Evolutionary conservation across 2,329 filamentous ascomycete genomes (phyloP).

Genomic region (Paraphaeosphaeria minitans): DNA sequence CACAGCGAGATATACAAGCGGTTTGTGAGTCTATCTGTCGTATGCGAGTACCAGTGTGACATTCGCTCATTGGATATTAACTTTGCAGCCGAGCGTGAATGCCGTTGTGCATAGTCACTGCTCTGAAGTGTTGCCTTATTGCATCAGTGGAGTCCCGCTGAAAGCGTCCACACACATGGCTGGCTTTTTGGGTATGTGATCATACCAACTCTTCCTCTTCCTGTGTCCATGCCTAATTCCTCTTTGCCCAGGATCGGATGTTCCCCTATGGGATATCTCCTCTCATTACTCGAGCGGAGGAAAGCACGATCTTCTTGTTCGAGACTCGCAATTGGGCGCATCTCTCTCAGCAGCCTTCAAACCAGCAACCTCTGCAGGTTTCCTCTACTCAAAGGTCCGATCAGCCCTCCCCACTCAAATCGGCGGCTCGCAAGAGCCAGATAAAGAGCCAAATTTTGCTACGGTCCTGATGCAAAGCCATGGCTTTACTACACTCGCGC

Average conservation of each 20-base stretch:
- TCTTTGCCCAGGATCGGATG: constrained; percentile 32
- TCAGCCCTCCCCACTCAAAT: constrained; percentile 44
- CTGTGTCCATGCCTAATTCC: not conserved
- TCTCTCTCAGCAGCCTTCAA: constrained; percentile 45
- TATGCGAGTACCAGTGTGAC: not conserved
- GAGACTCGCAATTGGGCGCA: constrained; percentile 37
- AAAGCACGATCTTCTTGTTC: constrained; percentile 45
- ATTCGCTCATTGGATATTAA: not conserved
- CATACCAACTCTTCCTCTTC: not conserved
- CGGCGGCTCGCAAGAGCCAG: constrained; percentile 37
- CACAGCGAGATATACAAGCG: constrained; percentile 54
- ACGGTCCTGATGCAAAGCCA: constrained; percentile 52
- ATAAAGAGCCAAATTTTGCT: constrained; percentile 41
- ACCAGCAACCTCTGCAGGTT: constrained; percentile 44
- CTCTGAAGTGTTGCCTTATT: constrained; percentile 51
- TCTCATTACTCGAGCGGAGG: constrained; percentile 34
- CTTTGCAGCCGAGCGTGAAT: constrained; percentile 41
- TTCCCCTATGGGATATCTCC: constrained; percentile 45
- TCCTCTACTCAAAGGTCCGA: constrained; percentile 46
- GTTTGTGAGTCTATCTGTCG: constrained; percentile 28
- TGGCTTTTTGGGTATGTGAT: constrained; percentile 47
- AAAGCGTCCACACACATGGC: constrained; percentile 49
- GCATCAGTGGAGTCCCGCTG: constrained; percentile 48
- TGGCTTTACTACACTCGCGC: constrained; percentile 52
- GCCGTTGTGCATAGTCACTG: constrained; percentile 53